Base-by-base conservation (phyloP, 225 moss, liverwort and hornwort species). In the Climacium dendroides region DNA sequence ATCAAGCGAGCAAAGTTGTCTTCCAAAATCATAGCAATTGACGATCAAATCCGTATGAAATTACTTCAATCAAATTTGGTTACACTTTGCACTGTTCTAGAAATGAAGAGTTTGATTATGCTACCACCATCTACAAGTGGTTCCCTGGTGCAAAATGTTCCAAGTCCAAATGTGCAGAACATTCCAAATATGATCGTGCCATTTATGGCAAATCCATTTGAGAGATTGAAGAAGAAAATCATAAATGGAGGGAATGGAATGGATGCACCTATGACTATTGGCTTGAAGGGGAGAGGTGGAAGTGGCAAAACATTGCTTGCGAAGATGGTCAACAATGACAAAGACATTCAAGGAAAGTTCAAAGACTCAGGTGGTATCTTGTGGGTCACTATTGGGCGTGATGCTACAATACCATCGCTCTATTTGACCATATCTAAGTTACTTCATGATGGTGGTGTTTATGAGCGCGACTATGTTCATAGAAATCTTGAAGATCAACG, bases 51-150 rank as follows among this genome's bases (percentile, higher is more conserved):
- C 10, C 13, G 1, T 20, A 20, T 0, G 19, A 80, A 71, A 47
- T 11, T 80, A 19, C 2, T 0, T 2, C 11, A 79, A 2, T 1
- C n/a, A 4, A 37, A 19, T 3, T 8, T 73, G 11, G 4, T 73
- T 19, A 73, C 11, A 30, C 47, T 47, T 47, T 0, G 9, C 1
- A 25, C 1, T 70, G 3, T 5, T 26, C 5, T 1, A 15, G 25
- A 0, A 70, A 3, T 26, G 0, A 5, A 26, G 3, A 26, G 11
- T 1, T 2, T 0, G 0, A 8, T 5, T 25, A 41, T 71, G 5
- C 5, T 0, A 26, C 28, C 15, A 17, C 17, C 32, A 9, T 32
- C 17, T 32, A 2, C 63, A 17, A 32, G 2, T 17, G 16, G 32
- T 63, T 9, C 29, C 6, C 17, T 29, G 72, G 28, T 29, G 6